These are phyloP conservation scores for Lactarius sp. DNA, from an alignment of 768 basidiomycete genomes.

Conservation along the genomic window DNA sequence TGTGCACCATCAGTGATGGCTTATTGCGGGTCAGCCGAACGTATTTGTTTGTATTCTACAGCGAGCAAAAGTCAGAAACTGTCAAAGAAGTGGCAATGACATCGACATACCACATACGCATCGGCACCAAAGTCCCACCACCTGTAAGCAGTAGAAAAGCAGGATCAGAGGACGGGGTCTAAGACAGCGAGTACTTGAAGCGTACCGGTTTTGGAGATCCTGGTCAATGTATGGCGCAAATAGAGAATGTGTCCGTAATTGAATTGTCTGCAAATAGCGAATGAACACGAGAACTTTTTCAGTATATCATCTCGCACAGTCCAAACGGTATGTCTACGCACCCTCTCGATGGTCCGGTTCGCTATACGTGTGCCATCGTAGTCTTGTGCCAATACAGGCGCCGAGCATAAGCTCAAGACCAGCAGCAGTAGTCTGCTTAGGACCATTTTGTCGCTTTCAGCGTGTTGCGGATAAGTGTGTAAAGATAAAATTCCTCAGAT, in stretches of 20 bases:
- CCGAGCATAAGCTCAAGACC: constrained; percentile 11
- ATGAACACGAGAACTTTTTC: not conserved
- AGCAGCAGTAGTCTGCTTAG: constrained; percentile 6
- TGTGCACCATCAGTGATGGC: constrained; percentile 73
- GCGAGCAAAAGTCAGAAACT: not conserved
- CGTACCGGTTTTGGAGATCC: constrained; percentile 87
- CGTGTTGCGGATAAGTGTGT: not conserved
- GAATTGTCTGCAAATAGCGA: constrained; percentile 49
- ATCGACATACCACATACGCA: constrained; percentile 66
- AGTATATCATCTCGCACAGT: not conserved
- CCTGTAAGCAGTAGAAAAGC: constrained; percentile 35
- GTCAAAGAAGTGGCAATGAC: constrained; percentile 17
- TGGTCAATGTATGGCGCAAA: constrained; percentile 91
- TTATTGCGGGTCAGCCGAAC: constrained; percentile 75
- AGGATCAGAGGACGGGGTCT: not conserved
- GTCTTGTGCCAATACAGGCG: constrained; percentile 15
- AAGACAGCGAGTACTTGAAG: not conserved
- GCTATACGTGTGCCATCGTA: constrained; percentile 46
- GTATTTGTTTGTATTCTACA: constrained; percentile 92
- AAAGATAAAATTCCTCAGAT: not conserved
- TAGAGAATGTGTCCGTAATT: constrained; percentile 81
- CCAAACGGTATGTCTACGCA: constrained; percentile 35
- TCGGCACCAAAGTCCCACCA: constrained; percentile 99
- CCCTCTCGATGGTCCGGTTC: constrained; percentile 72
- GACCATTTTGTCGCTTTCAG: constrained; percentile 13